These are phyloP conservation scores for Penicillium sp. DNA, from an alignment of 2,329 filamentous ascomycete genomes.

Conservation along the genomic window DNA sequence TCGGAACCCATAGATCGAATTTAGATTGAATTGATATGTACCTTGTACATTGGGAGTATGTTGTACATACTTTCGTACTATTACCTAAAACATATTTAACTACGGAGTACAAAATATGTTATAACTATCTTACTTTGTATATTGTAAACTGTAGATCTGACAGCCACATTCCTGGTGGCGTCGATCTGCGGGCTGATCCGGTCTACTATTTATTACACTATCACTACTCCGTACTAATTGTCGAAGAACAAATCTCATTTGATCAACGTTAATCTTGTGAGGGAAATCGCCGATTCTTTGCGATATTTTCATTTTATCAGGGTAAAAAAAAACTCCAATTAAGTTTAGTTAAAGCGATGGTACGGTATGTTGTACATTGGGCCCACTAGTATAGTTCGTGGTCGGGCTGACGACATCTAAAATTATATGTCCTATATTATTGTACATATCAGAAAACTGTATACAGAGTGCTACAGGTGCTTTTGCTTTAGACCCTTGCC, in stretches of 20 bases:
- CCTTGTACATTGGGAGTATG: background rate
- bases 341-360: background rate
- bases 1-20: background rate
- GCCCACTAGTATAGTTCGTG: conserved; percentile 20
- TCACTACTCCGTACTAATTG: background rate
- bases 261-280: background rate
- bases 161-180: conserved; percentile 5
- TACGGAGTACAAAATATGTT: background rate
- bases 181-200: conserved; percentile 6
- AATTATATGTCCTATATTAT: background rate
- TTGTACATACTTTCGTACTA: background rate
- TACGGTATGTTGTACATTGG: background rate
- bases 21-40: background rate
- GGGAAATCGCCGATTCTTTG: background rate
- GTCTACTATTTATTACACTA: background rate
- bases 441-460: background rate
- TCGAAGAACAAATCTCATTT: background rate
- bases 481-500: background rate
- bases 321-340: background rate
- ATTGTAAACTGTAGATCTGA: conserved; percentile 2
- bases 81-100: background rate
- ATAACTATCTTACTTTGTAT: background rate
- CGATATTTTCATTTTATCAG: background rate
- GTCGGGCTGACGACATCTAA: conserved; percentile 18
- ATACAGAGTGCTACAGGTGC: background rate